Base-by-base conservation (phyloP, 2,329 filamentous ascomycete species). In the Grosmannia huntii region DNA sequence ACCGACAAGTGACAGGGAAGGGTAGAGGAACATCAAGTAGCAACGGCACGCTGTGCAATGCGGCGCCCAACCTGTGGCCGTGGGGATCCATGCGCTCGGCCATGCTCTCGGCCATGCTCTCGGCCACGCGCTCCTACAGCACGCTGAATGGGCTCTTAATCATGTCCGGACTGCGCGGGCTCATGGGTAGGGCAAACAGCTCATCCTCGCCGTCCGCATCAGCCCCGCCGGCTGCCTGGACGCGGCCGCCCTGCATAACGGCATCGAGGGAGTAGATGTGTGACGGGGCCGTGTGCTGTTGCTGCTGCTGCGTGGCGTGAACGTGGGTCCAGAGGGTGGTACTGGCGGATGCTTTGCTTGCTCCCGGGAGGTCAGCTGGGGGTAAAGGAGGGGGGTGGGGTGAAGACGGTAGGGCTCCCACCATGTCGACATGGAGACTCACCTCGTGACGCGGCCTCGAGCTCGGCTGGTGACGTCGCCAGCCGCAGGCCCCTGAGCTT, bases 151-250 rank as follows among this genome's bases (percentile, higher is more conserved):
- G 90, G 67, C 88, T 91, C 65, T 84, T 88, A 57, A 84, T 83
- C 76, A 94, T 90, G 64, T 95, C 90, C 0, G 90, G 90, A 65
- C 88, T 91, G 55, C 90, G 78, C 1, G 90, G 90, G 66, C 88
- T 92, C 73, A 96, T 83, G 1, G 89, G 90, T 56, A 95, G 79
- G 0, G 90, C 90, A 67, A 96, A 96, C 2, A 96, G 76, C 48
- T 88, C 91, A 60, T 95, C 90, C 63, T 90, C 86, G 0, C 79
- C 80, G 48, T 85, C 82, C 59, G 73, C 69, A 3, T 38, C 28
- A 3, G 57, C 49, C 23, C n/a, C 33, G n/a, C 27, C 36, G 12
- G 50, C 14, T n/a, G 28, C 2, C 4, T 4, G 9, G 2, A 11
- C 11, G 4, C n/a, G 38, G 21, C 21, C 66, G 66, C 66, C 63